Evolutionary conservation across 345 rosid species (phyloP).

Genomic region (Salix viminalis): DNA sequence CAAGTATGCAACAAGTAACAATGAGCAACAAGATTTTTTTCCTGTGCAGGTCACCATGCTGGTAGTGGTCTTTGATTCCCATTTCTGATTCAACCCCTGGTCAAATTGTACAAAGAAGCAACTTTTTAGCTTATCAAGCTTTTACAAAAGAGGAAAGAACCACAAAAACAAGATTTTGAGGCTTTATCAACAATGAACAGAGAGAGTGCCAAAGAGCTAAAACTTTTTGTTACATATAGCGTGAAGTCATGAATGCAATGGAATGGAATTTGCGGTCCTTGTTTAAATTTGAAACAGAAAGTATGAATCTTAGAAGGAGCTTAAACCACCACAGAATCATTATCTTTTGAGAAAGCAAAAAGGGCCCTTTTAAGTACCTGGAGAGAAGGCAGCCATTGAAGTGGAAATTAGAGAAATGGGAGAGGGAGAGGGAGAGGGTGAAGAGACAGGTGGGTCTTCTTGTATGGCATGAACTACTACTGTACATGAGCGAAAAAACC

Average conservation of each 20-base stretch:
- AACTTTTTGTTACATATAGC: neutral
- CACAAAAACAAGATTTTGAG: neutral
- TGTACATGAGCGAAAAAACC: conserved; percentile 22
- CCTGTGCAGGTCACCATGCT: conserved; percentile 37
- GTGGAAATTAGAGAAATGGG: conserved; percentile 36
- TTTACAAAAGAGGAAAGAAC: neutral
- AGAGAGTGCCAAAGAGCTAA: neutral
- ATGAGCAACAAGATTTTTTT: conserved; percentile 42
- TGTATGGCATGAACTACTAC: conserved; percentile 25
- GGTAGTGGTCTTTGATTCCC: conserved; percentile 39
- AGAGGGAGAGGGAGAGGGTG: conserved; percentile 16
- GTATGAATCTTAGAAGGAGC: conserved; percentile 7
- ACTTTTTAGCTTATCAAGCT: conserved; percentile 1
- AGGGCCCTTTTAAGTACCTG: conserved; percentile 35
- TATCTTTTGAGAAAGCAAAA: neutral
- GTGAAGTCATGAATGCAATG: conserved; percentile 23
- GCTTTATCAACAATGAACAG: neutral
- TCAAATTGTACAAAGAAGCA: neutral
- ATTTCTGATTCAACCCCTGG: conserved; percentile 39
- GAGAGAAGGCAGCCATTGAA: conserved; percentile 54
- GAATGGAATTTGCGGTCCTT: neutral
- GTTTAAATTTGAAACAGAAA: neutral
- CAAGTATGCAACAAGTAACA: conserved; percentile 55
- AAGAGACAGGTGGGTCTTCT: conserved; percentile 30
- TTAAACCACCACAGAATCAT: conserved; percentile 9